Base-by-base conservation (phyloP, 306 rosid species). In the Quercus wislizeni region DNA sequence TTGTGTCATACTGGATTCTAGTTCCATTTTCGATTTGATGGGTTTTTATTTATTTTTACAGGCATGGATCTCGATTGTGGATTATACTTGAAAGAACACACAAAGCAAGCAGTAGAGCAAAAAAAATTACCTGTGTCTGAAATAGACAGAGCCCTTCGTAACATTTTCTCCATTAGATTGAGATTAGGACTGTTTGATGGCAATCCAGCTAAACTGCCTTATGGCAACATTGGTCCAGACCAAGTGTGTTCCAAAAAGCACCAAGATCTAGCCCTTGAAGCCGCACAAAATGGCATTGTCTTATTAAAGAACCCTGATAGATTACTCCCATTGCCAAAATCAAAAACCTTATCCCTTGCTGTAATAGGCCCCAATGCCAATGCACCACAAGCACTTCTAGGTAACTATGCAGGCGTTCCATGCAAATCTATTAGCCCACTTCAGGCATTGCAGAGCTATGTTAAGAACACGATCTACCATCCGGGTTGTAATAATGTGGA, bases 11-110 rank as follows among this genome's bases (percentile, higher is more conserved):
- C 46, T 0, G 3, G 46, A 41, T 41, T 38, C 0, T 41, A 41
- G 12, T 7, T 41, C 3, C 11, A 8, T 41, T 2, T 41, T 41
- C 11, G 46, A 41, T 41, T 41, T 41, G 46, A 41, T 41, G 11
- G 12, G 46, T 41, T 41, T 41, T 38, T 8, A 1, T 15, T 62
- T 14, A 35, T 21, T 17, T 75, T 78, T 20, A 62, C 92, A 91
- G 97, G 99, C 17, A 90, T 93, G 98, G 99, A 95, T 69, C 64
- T 93, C 21, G 88, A 95, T 76, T 95, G 99, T 30, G 98, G 99
- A 31, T 51, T 61, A 20, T 91, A 90, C 87, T 71, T 95, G 70
- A 74, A 73, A 11, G 70, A 79, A 7, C 79, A 95, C 85, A 86
- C 93, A 1, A 83, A 93, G 85, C 83, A 85, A 18, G 96, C 98